These are phyloP conservation scores for Aspergillus pseudotamarii DNA, from an alignment of 2,329 filamentous ascomycete genomes.

Conservation along the genomic window DNA sequence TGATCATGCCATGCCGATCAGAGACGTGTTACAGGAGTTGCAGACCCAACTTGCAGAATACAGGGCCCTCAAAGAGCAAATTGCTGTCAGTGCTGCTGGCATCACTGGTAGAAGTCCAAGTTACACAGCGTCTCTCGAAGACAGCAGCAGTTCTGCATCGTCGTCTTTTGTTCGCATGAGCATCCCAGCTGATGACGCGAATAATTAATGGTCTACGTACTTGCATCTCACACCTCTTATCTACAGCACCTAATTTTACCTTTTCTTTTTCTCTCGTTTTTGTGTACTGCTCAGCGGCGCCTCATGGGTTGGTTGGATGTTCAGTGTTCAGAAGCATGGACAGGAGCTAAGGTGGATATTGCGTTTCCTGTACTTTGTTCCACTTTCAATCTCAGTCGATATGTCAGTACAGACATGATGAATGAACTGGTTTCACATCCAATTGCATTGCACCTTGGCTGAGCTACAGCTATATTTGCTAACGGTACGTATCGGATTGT, in stretches of 20 bases:
- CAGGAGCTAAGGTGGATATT: slow-evolving; percentile 29
- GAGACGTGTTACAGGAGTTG: slow-evolving; percentile 57
- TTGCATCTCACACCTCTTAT: slow-evolving; percentile 3
- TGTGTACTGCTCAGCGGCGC: slow-evolving; percentile 26
- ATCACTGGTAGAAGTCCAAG: slow-evolving; percentile 23
- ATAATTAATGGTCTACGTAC: slow-evolving; percentile 9
- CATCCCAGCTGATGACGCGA: slow-evolving; percentile 21
- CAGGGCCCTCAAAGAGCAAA: slow-evolving; percentile 43
- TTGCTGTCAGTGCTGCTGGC: slow-evolving; percentile 32
- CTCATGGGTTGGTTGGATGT: slow-evolving; percentile 25
- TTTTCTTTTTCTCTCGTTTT: slow-evolving; percentile 14
- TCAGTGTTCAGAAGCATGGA: slow-evolving; percentile 29
- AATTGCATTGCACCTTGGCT: not conserved
- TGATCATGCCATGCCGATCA: slow-evolving; percentile 77
- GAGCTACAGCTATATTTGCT: not conserved
- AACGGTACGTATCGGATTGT: not conserved
- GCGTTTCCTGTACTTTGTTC: slow-evolving; percentile 17
- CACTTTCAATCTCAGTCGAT: slow-evolving; percentile 10
- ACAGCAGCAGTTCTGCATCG: slow-evolving; percentile 27
- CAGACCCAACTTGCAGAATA: slow-evolving; percentile 47
- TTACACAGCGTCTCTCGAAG: slow-evolving; percentile 22
- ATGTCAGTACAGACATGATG: slow-evolving; percentile 14
- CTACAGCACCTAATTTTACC: slow-evolving; percentile 9
- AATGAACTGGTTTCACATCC: not conserved
- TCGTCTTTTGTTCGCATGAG: slow-evolving; percentile 33